Percentiles rank a stretch among this genome's conserved stretches.
These are phyloP conservation scores for Dactylellina sp. DNA, from an alignment of 2,329 filamentous ascomycete genomes.

Conservation along the genomic window DNA sequence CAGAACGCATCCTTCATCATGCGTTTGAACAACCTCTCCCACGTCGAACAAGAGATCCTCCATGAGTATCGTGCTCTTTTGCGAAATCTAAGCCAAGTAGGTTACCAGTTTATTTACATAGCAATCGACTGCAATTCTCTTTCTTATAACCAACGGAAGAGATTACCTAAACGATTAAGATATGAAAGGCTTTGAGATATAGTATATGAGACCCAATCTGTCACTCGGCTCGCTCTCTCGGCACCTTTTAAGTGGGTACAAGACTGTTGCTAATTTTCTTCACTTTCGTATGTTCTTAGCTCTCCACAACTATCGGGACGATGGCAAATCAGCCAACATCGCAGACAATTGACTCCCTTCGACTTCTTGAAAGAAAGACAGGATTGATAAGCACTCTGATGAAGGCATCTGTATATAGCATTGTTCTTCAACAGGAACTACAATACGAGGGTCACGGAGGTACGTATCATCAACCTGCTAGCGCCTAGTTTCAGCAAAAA, in stretches of 20 bases:
- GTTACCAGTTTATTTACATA: constrained; percentile 51
- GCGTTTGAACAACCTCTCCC: constrained; percentile 63
- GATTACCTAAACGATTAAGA: no score
- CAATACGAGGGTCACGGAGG: constrained; percentile 69
- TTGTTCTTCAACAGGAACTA: constrained; percentile 97
- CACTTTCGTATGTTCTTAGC: constrained; percentile 63
- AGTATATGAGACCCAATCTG: no score
- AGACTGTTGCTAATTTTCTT: background rate
- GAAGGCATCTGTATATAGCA: constrained; percentile 98
- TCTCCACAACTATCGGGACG: constrained; percentile 72
- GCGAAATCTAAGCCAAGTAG: constrained; percentile 89
- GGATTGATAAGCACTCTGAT: constrained; percentile 93
- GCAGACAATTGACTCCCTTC: constrained; percentile 85
- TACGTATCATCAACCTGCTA: background rate
- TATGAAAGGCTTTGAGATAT: no score
- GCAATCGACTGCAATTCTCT: background rate
- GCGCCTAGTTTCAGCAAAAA: no score
- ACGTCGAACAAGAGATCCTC: constrained; percentile 91
- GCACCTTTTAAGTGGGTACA: no score
- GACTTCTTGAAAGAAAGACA: constrained; percentile 92
- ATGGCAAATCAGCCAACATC: constrained; percentile 79
- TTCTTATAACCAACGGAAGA: no score
- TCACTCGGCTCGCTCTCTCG: no score
- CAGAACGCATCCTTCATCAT: constrained; percentile 5
- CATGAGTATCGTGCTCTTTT: constrained; percentile 91